Percentiles rank a stretch among this genome's conserved stretches.
Conservation (phyloP, 495 filamentous ascomycete species). For the Xylaria intraflava region DNA sequence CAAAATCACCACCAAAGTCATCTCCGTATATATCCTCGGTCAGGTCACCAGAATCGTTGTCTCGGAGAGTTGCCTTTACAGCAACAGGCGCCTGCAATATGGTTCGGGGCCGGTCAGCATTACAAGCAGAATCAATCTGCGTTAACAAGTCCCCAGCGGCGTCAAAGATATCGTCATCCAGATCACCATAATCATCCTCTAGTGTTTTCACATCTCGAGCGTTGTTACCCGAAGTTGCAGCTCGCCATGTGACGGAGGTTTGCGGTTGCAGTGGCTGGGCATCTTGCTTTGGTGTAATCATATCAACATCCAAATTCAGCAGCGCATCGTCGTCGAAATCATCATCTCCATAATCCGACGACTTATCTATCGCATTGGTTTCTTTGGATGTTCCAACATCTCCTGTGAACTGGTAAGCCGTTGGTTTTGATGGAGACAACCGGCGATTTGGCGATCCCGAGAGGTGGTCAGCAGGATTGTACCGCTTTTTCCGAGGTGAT, state of each 20-base stretch:
- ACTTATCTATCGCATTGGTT: constrained; percentile 9
- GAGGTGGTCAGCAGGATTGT: constrained; percentile 11
- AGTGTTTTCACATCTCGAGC: constrained; percentile 18
- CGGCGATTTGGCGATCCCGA: constrained; percentile 14
- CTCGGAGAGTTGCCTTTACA: not conserved
- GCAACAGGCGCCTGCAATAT: not conserved
- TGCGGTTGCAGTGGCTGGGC: constrained; percentile 3
- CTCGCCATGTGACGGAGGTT: constrained; percentile 5
- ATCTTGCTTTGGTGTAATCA: constrained; percentile 32
- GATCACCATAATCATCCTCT: constrained; percentile 53
- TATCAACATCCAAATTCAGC: constrained; percentile 44
- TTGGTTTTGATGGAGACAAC: constrained; percentile 10
- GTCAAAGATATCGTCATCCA: constrained; percentile 55
- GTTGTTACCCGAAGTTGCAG: not conserved
- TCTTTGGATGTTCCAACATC: constrained; percentile 1
- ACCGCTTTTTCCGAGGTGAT: constrained; percentile 24
- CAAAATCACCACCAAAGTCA: constrained; percentile 63
- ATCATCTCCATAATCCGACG: constrained; percentile 43
- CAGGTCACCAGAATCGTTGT: constrained; percentile 8
- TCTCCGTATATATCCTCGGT: constrained; percentile 45
- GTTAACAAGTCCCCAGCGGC: constrained; percentile 53
- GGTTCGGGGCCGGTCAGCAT: constrained; percentile 1
- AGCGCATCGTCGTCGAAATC: constrained; percentile 45
- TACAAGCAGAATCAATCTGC: constrained; percentile 33
- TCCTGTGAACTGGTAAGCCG: not conserved